Evolutionary conservation across 345 rosid genomes (phyloP).

Genomic region (Eucalyptus decipiens): DNA sequence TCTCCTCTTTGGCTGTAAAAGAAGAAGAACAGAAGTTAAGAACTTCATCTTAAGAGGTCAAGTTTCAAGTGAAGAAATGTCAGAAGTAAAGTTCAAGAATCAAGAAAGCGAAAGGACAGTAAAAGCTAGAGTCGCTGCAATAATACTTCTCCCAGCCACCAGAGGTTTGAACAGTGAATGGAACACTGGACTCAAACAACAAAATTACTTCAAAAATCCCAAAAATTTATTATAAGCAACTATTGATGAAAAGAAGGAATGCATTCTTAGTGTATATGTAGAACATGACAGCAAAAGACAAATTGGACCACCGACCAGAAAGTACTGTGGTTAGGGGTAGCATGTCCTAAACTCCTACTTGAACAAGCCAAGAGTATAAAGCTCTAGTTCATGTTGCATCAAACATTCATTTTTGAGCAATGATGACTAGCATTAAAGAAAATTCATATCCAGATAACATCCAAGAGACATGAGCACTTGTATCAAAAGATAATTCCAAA

Average conservation of each 20-base stretch:
- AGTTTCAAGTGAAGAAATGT: neutral
- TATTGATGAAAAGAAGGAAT: neutral
- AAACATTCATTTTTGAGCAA: neutral
- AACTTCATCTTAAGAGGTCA: neutral
- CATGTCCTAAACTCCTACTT: neutral
- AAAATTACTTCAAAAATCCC: neutral
- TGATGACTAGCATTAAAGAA: neutral
- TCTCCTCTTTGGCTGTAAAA: slow-evolving; percentile 6
- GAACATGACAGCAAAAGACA: neutral
- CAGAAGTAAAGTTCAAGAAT: neutral
- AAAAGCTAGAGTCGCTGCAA: neutral
- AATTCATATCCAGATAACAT: neutral
- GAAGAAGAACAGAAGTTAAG: neutral
- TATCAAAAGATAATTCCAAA: neutral
- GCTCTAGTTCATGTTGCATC: neutral
- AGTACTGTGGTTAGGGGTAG: neutral
- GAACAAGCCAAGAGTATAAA: neutral
- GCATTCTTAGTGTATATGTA: neutral
- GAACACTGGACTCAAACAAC: neutral
- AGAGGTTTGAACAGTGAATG: neutral
- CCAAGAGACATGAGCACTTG: neutral
- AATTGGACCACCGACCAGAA: neutral
- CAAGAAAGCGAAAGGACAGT: neutral
- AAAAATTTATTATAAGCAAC: neutral
- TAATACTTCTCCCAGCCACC: neutral